These are phyloP conservation scores for Omphalea diandra DNA, from an alignment of 441 rosid species.

Conservation along the genomic window DNA sequence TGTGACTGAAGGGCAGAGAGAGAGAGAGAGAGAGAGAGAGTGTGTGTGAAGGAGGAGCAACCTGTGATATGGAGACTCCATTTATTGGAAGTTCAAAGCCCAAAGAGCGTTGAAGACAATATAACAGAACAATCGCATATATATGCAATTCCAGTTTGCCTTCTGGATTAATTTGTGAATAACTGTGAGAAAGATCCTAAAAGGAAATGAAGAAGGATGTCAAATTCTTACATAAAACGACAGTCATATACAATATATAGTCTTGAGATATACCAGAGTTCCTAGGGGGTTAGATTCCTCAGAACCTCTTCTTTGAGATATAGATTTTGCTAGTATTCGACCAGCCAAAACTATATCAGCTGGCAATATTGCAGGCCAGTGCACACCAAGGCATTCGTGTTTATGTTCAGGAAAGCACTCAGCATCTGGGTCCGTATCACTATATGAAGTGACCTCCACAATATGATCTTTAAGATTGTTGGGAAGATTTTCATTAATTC, in stretches of 20 bases:
- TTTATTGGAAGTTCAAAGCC: constrained; percentile 50
- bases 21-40: constrained; percentile 14
- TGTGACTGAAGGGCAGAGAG: background rate
- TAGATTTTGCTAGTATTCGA: constrained; percentile 55
- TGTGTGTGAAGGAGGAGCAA: constrained; percentile 30
- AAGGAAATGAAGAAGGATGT: constrained; percentile 26
- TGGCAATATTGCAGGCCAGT: constrained; percentile 81
- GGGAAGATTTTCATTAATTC: constrained; percentile 27
- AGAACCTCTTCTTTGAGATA: constrained; percentile 36
- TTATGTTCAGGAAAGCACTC: constrained; percentile 63
- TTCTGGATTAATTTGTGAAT: constrained; percentile 52
- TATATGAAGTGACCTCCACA: constrained; percentile 33
- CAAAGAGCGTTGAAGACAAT: constrained; percentile 53
- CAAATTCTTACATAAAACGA: constrained; percentile 10
- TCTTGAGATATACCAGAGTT: constrained; percentile 43
- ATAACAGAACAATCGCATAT: constrained; percentile 60
- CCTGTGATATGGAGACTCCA: constrained; percentile 61
- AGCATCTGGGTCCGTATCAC: constrained; percentile 23
- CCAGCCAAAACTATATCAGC: constrained; percentile 78
- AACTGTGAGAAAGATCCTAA: constrained; percentile 68
- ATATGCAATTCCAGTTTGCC: constrained; percentile 73
- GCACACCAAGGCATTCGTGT: constrained; percentile 79
- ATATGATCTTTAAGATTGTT: constrained; percentile 42
- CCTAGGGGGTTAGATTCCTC: constrained; percentile 32
- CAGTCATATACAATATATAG: constrained; percentile 13